A percentile compares a stretch with the other conserved stretches of the same genome.
These are phyloP conservation scores for Trichoderma endophyticum DNA, from an alignment of 2,329 filamentous ascomycete genomes.

Conservation along the genomic window DNA sequence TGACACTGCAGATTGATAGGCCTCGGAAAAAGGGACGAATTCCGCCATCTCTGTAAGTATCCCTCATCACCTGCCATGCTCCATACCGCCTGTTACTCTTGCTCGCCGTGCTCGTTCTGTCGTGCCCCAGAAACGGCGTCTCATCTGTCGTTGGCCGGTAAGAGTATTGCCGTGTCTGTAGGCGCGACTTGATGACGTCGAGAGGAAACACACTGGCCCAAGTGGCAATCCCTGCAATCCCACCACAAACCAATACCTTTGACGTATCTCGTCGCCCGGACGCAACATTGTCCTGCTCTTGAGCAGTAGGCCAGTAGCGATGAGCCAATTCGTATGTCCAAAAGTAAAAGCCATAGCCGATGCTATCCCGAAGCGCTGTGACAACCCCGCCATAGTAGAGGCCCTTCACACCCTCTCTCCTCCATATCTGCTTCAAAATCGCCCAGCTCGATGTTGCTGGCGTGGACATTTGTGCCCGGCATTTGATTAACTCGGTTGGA, in stretches of 20 bases:
- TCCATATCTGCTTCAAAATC: conserved; percentile 61
- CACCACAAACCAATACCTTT: conserved; percentile 76
- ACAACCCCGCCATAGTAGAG: conserved; percentile 79
- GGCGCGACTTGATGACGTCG: conserved; percentile 86
- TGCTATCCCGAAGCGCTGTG: conserved; percentile 77
- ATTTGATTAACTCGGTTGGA: conserved; percentile 89
- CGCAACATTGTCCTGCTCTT: conserved; percentile 20
- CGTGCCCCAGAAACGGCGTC: background rate
- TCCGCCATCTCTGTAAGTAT: conserved; percentile 64
- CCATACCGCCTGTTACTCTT: conserved; percentile 37
- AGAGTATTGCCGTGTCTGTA: conserved; percentile 66
- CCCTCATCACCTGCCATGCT: conserved; percentile 61
- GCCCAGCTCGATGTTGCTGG: conserved; percentile 55
- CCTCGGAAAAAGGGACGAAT: conserved; percentile 66
- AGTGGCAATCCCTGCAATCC: conserved; percentile 79
- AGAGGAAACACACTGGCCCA: conserved; percentile 91
- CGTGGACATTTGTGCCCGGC: conserved; percentile 68
- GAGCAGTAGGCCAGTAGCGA: conserved; percentile 46
- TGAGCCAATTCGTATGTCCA: conserved; percentile 84
- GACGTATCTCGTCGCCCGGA: conserved; percentile 46
- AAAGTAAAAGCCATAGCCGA: conserved; percentile 98
- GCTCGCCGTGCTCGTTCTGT: conserved; percentile 19
- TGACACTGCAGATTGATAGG: conserved; percentile 73
- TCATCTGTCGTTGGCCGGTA: conserved; percentile 1
- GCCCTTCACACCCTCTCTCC: conserved; percentile 58